phyloP scores from a whole-genome alignment of 2,329 filamentous ascomycete species.

The Cercospora sp. region DNA sequence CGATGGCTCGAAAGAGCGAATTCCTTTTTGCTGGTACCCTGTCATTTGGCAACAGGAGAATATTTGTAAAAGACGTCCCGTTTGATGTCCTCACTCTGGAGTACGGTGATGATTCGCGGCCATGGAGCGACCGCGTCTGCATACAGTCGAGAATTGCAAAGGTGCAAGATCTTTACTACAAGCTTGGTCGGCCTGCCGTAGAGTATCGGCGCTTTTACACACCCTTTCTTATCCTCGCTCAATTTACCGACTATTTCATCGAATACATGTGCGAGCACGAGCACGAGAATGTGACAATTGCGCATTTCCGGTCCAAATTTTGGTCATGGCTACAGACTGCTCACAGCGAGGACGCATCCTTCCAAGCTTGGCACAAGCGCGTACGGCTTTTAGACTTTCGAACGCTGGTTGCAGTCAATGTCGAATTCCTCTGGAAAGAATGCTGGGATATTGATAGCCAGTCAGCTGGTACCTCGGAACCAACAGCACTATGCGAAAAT shows the following conservation, averaged over 20 bases:
- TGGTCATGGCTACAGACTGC: constrained; percentile 53
- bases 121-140: constrained; percentile 53
- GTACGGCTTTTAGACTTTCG: constrained; percentile 59
- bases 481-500: neutral
- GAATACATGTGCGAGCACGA: constrained; percentile 57
- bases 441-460: constrained; percentile 44
- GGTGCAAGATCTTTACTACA: constrained; percentile 59
- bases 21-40: constrained; percentile 65
- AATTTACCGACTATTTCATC: constrained; percentile 69
- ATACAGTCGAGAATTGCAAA: constrained; percentile 54
- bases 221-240: constrained; percentile 69
- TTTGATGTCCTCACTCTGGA: constrained; percentile 65
- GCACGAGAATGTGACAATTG: constrained; percentile 48
- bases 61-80: constrained; percentile 57
- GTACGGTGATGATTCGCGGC: constrained; percentile 57
- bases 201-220: constrained; percentile 64
- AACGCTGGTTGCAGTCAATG: constrained; percentile 58
- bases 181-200: constrained; percentile 54
- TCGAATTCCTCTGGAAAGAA: constrained; percentile 67
- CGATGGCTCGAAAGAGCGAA: constrained; percentile 18
- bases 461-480: neutral
- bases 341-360: constrained; percentile 49
- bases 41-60: constrained; percentile 43
- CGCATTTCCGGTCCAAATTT: constrained; percentile 61
- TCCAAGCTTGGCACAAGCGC: constrained; percentile 58